Conservation (phyloP, 1,139 yeast species). For the Yamadazyma membranifaciens region DNA sequence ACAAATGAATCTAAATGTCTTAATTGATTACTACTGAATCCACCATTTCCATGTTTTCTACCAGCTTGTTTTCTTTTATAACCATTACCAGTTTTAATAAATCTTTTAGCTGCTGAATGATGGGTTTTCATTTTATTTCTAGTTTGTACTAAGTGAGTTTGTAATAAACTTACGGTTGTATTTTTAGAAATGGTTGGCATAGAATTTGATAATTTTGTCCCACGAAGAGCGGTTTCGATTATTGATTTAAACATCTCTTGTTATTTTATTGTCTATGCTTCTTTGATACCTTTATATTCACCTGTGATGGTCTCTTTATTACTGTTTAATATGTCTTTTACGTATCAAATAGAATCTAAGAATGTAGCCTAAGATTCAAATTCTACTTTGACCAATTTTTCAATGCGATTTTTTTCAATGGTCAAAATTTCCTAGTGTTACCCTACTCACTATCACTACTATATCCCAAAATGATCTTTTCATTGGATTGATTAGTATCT, state of each 20-base stretch:
- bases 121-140: slow-evolving; percentile 62
- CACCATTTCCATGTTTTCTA: slow-evolving; percentile 90
- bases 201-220: slow-evolving; percentile 5
- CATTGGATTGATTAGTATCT: no score
- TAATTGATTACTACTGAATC: slow-evolving; percentile 70
- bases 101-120: slow-evolving; percentile 78
- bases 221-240: neutral
- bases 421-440: neutral
- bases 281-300: neutral
- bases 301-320: neutral
- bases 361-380: no score
- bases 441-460: slow-evolving; percentile 2
- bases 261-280: neutral
- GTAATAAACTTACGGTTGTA: no score
- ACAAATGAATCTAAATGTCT: slow-evolving; percentile 64
- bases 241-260: slow-evolving; percentile 2
- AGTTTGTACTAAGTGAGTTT: slow-evolving; percentile 30
- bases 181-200: slow-evolving; percentile 6
- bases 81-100: slow-evolving; percentile 60
- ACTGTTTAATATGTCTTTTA: neutral
- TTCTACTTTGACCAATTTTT: neutral
- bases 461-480: neutral
- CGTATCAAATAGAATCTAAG: no score
- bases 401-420: neutral
- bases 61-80: slow-evolving; percentile 72